Base-by-base conservation (phyloP, 768 basidiomycete species). In the Termitomyces sp. region DNA sequence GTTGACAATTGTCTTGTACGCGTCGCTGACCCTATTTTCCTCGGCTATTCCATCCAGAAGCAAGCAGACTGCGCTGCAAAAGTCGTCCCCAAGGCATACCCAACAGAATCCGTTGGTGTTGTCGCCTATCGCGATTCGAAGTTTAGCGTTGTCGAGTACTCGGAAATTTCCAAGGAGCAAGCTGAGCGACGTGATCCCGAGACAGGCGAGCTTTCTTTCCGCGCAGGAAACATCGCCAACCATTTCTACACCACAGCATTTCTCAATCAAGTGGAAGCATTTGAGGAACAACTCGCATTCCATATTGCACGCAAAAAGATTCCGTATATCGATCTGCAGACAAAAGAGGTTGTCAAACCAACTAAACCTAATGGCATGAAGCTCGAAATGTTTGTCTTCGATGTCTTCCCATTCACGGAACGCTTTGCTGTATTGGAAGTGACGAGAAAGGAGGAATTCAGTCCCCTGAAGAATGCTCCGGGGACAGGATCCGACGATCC, bases 261-360 rank as follows among this genome's bases (percentile, higher is more conserved):
- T 76, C 81, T 99, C 53, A 82, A 86, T 56, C 69, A 74, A 39
- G 88, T 94, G 49, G 85, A 89, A 62, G 70, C 79, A 3, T 94
- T 96, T 68, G 96, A 98, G 69, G 77, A 84, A 42, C 76, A 91
- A 54, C 90, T 99, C 72, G 88, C 94, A 13, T 98, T 91, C 84
- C 97, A 99, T 75, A 94, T 99, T 63, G 97, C 97, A 38, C 85
- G 89, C 63, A 99, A 99, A 75, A 99, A 98, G 81, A 98, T 99
- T 60, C 79, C 94, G 7, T 82, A 88, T 62, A 76, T 94, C 58
- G 85, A 92, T 66, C 63, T 92, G 55, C 64, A 78, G 52, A 79
- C 81, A 13, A 94, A 91, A 18, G 76, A 84, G 57, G 23, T 64
- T 4, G 70, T 95, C 66, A 95, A 94, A 66, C 95, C 97, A 2